Conservation (phyloP, 306 rosid species). For the Acacia crassicarpa region DNA sequence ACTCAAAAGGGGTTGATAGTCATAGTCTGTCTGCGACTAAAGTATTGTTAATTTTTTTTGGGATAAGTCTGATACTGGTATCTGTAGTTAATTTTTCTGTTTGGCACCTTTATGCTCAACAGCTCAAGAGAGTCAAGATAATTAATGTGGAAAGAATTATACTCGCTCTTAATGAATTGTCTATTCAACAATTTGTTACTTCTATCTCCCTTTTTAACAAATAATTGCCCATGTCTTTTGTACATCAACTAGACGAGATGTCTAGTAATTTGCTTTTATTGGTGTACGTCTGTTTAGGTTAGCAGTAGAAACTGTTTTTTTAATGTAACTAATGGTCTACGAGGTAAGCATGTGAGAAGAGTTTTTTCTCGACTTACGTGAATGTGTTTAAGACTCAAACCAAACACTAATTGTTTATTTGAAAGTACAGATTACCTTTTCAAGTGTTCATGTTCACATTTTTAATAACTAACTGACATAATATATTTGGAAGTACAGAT, state of each 20-base stretch:
- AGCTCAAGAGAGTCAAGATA: not conserved
- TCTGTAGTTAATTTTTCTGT: constrained; percentile 8
- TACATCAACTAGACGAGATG: not conserved
- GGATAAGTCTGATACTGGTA: not conserved
- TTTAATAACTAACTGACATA: constrained; percentile 31
- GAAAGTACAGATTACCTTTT: not conserved
- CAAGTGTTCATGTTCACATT: not conserved
- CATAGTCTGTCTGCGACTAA: not conserved
- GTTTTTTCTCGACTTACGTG: too few species aligned
- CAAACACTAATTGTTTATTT: not conserved
- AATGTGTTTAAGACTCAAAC: too few species aligned
- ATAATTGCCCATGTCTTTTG: not conserved
- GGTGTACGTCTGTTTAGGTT: not conserved
- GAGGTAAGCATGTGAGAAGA: too few species aligned
- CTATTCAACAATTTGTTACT: not conserved
- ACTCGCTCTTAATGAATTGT: not conserved
- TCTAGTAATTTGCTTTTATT: not conserved
- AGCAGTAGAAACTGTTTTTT: too few species aligned
- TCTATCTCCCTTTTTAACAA: not conserved
- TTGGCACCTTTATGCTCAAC: not conserved
- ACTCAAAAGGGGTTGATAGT: constrained; percentile 8
- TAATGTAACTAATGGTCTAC: too few species aligned
- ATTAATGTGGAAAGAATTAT: not conserved
- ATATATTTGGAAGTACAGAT: constrained; percentile 48
- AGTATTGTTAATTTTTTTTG: not conserved